Evolutionary conservation across 768 basidiomycete species (phyloP).

Genomic region (Pleurotus djamor): DNA sequence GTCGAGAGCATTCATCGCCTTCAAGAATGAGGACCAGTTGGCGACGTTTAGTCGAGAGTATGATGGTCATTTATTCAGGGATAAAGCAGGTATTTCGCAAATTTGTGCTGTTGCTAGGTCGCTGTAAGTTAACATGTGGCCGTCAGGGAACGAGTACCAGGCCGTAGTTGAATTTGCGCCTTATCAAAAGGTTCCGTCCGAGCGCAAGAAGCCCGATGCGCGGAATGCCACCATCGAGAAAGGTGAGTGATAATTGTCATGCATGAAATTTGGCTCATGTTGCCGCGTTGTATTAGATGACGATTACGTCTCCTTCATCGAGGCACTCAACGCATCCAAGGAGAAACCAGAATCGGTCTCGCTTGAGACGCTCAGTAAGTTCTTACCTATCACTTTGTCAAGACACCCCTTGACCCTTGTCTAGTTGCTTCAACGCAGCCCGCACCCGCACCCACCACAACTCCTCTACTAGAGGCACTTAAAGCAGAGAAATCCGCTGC

Average conservation of each 20-base stretch:
- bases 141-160: slow-evolving; percentile 77
- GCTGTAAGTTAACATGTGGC: background rate
- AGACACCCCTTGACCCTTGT: background rate
- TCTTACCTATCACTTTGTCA: background rate
- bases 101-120: background rate
- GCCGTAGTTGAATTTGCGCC: slow-evolving; percentile 95
- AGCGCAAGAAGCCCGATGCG: slow-evolving; percentile 75
- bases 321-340: slow-evolving; percentile 58
- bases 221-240: slow-evolving; percentile 88
- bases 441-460: slow-evolving; percentile 68
- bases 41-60: slow-evolving; percentile 79
- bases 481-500: slow-evolving; percentile 77
- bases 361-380: slow-evolving; percentile 63
- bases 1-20: slow-evolving; percentile 91
- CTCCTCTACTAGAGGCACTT: slow-evolving; percentile 91
- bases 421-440: slow-evolving; percentile 67
- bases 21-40: slow-evolving; percentile 73
- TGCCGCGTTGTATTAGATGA: slow-evolving; percentile 50
- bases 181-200: slow-evolving; percentile 79
- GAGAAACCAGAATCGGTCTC: slow-evolving; percentile 52
- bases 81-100: slow-evolving; percentile 74
- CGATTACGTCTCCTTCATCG: slow-evolving; percentile 80
- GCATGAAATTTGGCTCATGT: too few relatives aligned
- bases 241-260: slow-evolving; percentile 40
- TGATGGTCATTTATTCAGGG: slow-evolving; percentile 89